phyloP scores from a whole-genome alignment of 2,329 filamentous ascomycete genomes.

The Talaromyces sp. region DNA sequence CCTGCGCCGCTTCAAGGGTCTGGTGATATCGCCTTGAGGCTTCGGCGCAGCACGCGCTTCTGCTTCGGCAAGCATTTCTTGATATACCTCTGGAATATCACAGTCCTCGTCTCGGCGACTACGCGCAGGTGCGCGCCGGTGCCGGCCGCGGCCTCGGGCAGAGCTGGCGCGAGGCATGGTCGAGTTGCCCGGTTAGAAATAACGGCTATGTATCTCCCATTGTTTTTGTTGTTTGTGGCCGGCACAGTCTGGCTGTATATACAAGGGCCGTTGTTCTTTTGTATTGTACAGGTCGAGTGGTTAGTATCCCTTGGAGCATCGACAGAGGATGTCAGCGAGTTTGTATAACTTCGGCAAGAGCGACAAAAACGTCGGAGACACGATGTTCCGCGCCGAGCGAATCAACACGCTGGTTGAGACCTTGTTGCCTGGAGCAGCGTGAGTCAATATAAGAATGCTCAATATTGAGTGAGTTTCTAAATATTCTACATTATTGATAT shows the following conservation, averaged over 20 bases:
- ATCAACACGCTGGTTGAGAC: neutral
- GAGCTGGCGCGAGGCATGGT: slow-evolving; percentile 8
- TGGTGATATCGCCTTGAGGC: slow-evolving; percentile 14
- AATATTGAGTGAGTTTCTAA: no score
- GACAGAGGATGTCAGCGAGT: neutral
- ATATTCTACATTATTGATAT: no score
- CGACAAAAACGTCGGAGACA: neutral
- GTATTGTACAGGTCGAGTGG: neutral
- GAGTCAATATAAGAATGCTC: neutral
- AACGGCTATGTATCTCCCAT: neutral
- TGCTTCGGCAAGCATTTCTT: slow-evolving; percentile 37
- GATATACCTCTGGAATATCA: slow-evolving; percentile 33
- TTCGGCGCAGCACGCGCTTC: slow-evolving; percentile 25
- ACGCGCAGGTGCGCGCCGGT: slow-evolving; percentile 9
- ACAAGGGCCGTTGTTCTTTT: neutral
- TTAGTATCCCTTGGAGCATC: neutral
- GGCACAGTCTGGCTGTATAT: neutral
- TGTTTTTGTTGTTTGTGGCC: neutral
- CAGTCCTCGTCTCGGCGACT: slow-evolving; percentile 13
- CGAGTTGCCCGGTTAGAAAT: slow-evolving; percentile 7
- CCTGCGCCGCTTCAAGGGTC: slow-evolving; percentile 34
- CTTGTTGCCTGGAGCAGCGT: neutral
- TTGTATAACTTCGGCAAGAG: neutral
- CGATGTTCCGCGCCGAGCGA: neutral
- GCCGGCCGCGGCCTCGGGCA: slow-evolving; percentile 11